Percentiles rank a stretch among this genome's conserved stretches.
Conservation (phyloP, 805 yeast species). For the Ogataea populi-albae region DNA sequence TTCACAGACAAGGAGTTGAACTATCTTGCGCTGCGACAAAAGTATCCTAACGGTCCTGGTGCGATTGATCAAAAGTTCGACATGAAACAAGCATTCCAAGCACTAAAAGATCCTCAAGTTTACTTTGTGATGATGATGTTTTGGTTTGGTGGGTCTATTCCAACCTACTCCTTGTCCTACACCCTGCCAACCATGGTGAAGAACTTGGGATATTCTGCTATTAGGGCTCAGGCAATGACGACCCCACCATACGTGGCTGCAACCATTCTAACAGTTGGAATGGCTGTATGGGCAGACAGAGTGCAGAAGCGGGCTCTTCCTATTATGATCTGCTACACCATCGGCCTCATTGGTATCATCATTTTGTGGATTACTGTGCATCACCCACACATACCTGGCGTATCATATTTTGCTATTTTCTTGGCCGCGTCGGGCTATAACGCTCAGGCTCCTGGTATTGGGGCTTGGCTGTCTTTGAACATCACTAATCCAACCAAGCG, state of each 20-base stretch:
- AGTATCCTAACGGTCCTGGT: conserved; percentile 15
- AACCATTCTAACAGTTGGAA: conserved; percentile 26
- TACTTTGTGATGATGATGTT: conserved; percentile 32
- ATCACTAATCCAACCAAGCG: conserved; percentile 37
- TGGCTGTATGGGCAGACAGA: conserved; percentile 32
- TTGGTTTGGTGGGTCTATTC: conserved; percentile 40
- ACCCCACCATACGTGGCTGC: conserved; percentile 40
- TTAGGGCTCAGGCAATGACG: conserved; percentile 41
- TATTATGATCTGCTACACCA: conserved; percentile 37
- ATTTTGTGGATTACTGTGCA: conserved; percentile 40
- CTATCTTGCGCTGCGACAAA: conserved; percentile 13
- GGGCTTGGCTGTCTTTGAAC: conserved; percentile 19
- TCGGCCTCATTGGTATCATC: conserved; percentile 37
- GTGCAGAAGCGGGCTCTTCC: conserved; percentile 32
- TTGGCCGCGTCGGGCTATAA: conserved; percentile 40
- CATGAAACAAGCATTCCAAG: conserved; percentile 27
- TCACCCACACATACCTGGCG: conserved; percentile 39
- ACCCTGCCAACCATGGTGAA: conserved; percentile 45
- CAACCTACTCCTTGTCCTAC: conserved; percentile 38
- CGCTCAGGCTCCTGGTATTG: conserved; percentile 22
- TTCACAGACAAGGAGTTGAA: conserved; percentile 13
- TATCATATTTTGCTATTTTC: conserved; percentile 40
- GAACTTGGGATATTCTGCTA: conserved; percentile 41
- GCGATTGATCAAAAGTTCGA: conserved; percentile 14
- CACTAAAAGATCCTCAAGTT: conserved; percentile 38